These are phyloP conservation scores for Rosa persica DNA, from an alignment of 306 rosid species.

Conservation along the genomic window DNA sequence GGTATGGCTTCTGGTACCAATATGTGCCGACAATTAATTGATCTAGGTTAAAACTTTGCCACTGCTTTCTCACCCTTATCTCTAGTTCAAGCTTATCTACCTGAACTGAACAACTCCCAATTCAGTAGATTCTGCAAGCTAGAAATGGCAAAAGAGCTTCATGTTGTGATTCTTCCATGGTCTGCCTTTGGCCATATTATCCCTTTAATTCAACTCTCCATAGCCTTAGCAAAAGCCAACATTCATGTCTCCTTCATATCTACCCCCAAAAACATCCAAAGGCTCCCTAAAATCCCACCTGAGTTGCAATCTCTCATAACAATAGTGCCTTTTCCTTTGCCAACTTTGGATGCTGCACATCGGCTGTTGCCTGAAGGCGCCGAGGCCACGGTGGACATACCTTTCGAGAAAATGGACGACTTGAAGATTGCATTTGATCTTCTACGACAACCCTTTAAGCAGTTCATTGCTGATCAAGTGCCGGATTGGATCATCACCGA, in stretches of 20 bases:
- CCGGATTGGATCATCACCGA: constrained; percentile 24
- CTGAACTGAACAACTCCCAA: background rate
- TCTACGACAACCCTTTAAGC: background rate
- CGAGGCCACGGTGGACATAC: constrained; percentile 9
- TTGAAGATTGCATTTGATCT: background rate
- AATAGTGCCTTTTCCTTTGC: constrained; percentile 15
- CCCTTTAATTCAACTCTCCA: constrained; percentile 10
- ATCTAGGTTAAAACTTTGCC: background rate
- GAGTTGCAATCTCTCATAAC: background rate
- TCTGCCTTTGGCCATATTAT: constrained; percentile 32
- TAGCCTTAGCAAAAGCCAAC: constrained; percentile 21
- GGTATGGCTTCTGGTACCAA: background rate
- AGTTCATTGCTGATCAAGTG: background rate
- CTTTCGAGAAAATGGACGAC: background rate
- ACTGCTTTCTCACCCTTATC: background rate
- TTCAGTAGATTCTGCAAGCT: background rate
- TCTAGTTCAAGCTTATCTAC: background rate
- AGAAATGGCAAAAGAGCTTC: constrained; percentile 9
- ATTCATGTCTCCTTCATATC: constrained; percentile 29
- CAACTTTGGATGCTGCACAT: background rate
- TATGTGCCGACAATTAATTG: background rate
- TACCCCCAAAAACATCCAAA: constrained; percentile 19
- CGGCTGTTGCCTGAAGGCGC: background rate
- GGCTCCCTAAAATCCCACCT: constrained; percentile 22
- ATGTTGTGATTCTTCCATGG: constrained; percentile 25